Percentiles rank a stretch among this genome's conserved stretches.
Evolutionary conservation across 192 early-diverging fungal species (phyloP).

Genomic region (Neocallimastix lanati): DNA sequence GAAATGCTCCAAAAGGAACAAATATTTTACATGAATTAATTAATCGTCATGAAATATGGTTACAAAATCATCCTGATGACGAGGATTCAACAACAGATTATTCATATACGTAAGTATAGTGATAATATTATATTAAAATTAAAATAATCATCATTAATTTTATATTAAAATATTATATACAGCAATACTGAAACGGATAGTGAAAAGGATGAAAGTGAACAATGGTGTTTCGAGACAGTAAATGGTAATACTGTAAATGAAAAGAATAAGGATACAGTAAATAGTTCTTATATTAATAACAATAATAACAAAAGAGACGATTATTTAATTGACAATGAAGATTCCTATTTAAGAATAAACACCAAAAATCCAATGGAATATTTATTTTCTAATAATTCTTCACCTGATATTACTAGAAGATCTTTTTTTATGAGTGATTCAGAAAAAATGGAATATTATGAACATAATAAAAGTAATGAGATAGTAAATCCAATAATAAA

Average conservation of each 20-base stretch:
- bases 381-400: background rate
- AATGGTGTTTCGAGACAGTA: background rate
- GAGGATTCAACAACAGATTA: background rate
- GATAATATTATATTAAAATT: too few species aligned
- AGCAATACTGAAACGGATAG: background rate
- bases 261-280: background rate
- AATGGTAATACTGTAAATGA: background rate
- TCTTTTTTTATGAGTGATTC: background rate
- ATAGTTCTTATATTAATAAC: background rate
- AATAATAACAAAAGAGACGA: background rate
- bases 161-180: too few species aligned
- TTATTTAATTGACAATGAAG: background rate
- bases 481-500: background rate
- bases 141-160: too few species aligned
- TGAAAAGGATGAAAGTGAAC: background rate
- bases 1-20: constrained; percentile 24
- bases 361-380: background rate
- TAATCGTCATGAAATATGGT: constrained; percentile 36
- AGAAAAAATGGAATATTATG: background rate
- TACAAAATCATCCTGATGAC: background rate
- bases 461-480: background rate
- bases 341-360: background rate
- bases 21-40: constrained; percentile 43
- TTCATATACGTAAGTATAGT: background rate
- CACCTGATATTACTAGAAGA: background rate